Evolutionary conservation across 2,329 filamentous ascomycete species (phyloP), one percentile per base, ranked within the genome.

Genomic region (Phialophora tarda): DNA sequence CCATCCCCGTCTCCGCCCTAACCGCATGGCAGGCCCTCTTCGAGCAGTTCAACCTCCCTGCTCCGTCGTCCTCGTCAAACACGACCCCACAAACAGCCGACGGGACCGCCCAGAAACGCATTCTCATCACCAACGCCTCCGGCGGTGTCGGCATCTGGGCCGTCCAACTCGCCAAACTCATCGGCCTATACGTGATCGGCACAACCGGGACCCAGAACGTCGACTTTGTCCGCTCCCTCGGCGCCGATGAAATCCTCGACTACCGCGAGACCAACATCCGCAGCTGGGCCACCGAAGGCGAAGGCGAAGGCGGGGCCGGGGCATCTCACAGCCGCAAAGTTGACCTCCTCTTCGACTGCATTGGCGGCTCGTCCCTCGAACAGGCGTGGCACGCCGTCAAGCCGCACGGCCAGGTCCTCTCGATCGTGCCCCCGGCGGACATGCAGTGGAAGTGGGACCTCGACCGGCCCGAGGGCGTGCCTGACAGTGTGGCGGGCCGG

Each of bases 1-100:
- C 77, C 4, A 71, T 81, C 3, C 79, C 80, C 21, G 72, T 82
- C 64, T 78, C 75, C 10, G 77, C 78, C 7, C 56, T 79, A 68
- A 82, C 78, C 62, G 81, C 80, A 6, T 81, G 77, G 76, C 81
- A 83, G 71, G 77, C 75, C 6, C 69, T 83, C 1, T 82, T 83
- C 55, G 74, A 76, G n/a, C 73, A 79, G 63, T 73, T 72, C 1
- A 75, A 76, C 26, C n/a, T 77, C 24, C 55, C 64, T 21, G 69
- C 59, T 64, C 58, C 59, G 2, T 41, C 28, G 2, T 14, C 17
- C 8, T 56, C 48, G 14, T 32, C 64, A 24, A 57, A 12, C 17
- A 17, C 38, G 38, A 44, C 38, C 38, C 38, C 38, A 8, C 4
- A 8, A 17, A 67, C 66, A n/a, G 74, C 73, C 4, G 21, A n/a